Percentiles rank a stretch among this genome's conserved stretches.
Conservation (phyloP, 2,329 filamentous ascomycete genomes). For the Colletotrichum siamense region DNA sequence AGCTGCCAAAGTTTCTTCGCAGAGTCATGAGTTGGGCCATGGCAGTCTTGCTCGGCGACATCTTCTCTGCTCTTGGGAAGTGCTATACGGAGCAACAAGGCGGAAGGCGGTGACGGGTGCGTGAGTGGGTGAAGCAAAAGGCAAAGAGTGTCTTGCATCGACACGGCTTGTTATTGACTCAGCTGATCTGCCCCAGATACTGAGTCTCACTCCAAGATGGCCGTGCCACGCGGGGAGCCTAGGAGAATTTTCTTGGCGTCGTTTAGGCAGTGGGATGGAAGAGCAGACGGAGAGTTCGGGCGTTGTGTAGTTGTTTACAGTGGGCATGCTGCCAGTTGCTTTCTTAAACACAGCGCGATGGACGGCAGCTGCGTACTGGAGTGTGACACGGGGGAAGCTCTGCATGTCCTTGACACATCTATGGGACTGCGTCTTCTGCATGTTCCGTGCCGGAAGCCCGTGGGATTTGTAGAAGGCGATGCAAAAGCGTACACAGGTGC, state of each 20-base stretch:
- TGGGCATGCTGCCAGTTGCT: background rate
- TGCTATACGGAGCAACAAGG: background rate
- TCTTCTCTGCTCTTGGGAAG: background rate
- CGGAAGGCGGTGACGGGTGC: background rate
- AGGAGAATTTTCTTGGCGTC: background rate
- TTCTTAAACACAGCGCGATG: background rate
- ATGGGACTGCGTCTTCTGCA: background rate
- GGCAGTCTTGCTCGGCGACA: background rate
- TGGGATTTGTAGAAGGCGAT: background rate
- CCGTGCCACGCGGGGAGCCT: constrained; percentile 44
- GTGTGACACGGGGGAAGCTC: background rate
- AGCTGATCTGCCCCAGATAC: background rate
- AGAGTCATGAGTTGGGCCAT: background rate
- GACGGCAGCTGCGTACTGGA: background rate
- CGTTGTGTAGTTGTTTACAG: background rate
- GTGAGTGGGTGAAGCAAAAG: background rate
- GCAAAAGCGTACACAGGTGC: background rate
- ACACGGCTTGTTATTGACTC: background rate
- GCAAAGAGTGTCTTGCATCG: background rate
- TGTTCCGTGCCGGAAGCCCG: background rate
- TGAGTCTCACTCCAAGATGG: background rate
- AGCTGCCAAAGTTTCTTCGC: background rate
- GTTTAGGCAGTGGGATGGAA: background rate
- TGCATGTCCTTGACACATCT: background rate
- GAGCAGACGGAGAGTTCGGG: background rate